Percentiles rank a stretch among this genome's conserved stretches.
These are phyloP conservation scores for Fusarium dimerum DNA, from an alignment of 2,329 filamentous ascomycete species.

Conservation along the genomic window DNA sequence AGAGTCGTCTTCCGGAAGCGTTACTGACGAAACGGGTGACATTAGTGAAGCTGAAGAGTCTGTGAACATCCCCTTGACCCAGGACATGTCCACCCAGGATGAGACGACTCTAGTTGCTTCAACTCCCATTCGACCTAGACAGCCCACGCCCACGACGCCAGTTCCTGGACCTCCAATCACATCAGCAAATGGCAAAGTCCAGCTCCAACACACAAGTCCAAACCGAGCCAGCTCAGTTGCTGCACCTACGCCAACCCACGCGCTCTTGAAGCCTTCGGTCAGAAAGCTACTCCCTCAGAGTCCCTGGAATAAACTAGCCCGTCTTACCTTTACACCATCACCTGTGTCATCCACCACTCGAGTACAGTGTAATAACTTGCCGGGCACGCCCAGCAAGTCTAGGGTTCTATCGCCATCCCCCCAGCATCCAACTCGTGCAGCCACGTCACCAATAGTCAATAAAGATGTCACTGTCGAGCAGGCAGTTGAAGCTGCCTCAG, in stretches of 20 bases:
- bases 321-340: not conserved
- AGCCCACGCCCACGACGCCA: not conserved
- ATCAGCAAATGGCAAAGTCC: not conserved
- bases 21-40: not conserved
- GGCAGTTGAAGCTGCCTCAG: not conserved
- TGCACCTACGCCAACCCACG: not conserved
- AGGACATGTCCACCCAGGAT: not conserved
- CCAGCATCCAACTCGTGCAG: not conserved
- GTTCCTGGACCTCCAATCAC: not conserved
- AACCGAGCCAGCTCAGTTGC: not conserved
- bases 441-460: too few species aligned
- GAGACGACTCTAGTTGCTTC: not conserved
- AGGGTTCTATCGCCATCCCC: not conserved
- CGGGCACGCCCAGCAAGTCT: not conserved
- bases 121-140: not conserved
- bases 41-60: not conserved
- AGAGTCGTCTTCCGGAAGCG: not conserved
- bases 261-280: not conserved
- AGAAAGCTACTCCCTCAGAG: not conserved
- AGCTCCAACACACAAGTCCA: not conserved
- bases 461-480: not conserved
- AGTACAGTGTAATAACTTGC: too few species aligned
- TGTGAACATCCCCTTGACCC: not conserved
- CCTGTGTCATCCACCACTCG: not conserved
- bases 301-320: not conserved